Evolutionary conservation across 805 yeast species (phyloP).

Genomic region (Metschnikowia kofuensis): DNA sequence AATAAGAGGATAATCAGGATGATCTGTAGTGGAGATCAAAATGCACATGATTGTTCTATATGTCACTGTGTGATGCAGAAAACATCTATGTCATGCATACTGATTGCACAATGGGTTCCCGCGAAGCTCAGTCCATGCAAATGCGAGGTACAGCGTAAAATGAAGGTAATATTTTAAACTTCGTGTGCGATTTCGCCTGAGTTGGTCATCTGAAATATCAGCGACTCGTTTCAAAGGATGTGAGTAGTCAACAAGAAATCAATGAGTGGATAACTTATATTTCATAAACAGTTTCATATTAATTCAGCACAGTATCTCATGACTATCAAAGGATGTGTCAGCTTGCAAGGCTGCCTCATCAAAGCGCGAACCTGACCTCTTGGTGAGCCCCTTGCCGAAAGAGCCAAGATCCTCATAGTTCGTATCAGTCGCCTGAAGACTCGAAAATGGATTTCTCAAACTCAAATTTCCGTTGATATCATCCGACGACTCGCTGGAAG

Average conservation of each 20-base stretch:
- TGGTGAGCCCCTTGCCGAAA: conserved; percentile 2
- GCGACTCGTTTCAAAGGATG: too few relatives aligned
- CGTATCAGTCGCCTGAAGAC: conserved; percentile 5
- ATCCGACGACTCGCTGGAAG: conserved; percentile 10
- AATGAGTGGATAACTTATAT: not conserved
- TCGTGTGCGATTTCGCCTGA: not conserved
- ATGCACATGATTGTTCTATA: conserved; percentile 67
- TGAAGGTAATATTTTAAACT: too few relatives aligned
- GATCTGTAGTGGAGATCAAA: conserved; percentile 60
- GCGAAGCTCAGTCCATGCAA: not conserved
- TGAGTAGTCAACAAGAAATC: too few relatives aligned
- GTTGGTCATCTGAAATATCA: not conserved
- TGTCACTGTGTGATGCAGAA: not conserved
- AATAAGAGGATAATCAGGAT: conserved; percentile 72
- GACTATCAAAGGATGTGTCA: conserved; percentile 14
- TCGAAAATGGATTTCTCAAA: conserved; percentile 7
- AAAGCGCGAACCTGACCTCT: conserved; percentile 6
- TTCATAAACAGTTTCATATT: not conserved
- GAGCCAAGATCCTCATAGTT: conserved; percentile 5
- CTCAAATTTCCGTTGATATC: conserved; percentile 3
- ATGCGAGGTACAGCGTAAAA: not conserved
- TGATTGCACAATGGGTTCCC: not conserved
- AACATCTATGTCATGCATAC: not conserved
- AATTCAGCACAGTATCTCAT: conserved; percentile 12
- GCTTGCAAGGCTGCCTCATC: conserved; percentile 11